phyloP scores from a whole-genome alignment of 192 early-diverging fungal species.

The Coemansia sp. region DNA sequence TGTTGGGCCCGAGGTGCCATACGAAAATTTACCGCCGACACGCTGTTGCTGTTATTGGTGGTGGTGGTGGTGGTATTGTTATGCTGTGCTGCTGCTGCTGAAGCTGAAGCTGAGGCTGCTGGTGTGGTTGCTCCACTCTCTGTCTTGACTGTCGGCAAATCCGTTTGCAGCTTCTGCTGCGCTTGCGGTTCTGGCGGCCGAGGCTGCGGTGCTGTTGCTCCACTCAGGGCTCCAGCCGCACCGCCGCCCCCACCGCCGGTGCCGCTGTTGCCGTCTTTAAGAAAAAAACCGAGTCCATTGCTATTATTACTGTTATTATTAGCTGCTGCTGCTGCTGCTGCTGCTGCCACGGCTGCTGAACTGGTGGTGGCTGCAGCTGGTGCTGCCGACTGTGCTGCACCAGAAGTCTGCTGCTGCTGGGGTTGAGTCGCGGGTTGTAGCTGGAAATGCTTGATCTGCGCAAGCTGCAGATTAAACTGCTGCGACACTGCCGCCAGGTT shows the following conservation, averaged over 20 bases:
- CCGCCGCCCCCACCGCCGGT: background rate
- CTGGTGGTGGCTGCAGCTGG: slow-evolving; percentile 26
- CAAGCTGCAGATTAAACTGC: slow-evolving; percentile 13
- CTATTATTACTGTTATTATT: no score
- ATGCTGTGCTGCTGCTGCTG: background rate
- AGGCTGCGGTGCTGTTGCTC: background rate
- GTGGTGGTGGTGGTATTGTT: background rate
- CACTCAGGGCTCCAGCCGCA: background rate
- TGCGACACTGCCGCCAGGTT: slow-evolving; percentile 11
- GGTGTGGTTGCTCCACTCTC: background rate
- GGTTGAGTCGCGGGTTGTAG: slow-evolving; percentile 10
- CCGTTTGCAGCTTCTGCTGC: slow-evolving; percentile 12
- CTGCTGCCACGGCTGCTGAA: slow-evolving; percentile 37
- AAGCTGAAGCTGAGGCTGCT: background rate
- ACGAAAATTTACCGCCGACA: slow-evolving; percentile 45
- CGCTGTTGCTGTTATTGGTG: background rate
- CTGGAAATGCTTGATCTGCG: background rate
- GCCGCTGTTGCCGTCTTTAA: slow-evolving; percentile 2
- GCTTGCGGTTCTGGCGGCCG: background rate
- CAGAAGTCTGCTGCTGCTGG: slow-evolving; percentile 5
- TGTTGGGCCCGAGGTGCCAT: slow-evolving; percentile 34
- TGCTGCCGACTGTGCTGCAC: background rate
- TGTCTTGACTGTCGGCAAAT: background rate
- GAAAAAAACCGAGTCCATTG: slow-evolving; percentile 7
- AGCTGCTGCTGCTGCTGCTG: slow-evolving; percentile 13